phyloP scores from a whole-genome alignment of 1,284 basidiomycete species.

The Moesziomyces aphidis region DNA sequence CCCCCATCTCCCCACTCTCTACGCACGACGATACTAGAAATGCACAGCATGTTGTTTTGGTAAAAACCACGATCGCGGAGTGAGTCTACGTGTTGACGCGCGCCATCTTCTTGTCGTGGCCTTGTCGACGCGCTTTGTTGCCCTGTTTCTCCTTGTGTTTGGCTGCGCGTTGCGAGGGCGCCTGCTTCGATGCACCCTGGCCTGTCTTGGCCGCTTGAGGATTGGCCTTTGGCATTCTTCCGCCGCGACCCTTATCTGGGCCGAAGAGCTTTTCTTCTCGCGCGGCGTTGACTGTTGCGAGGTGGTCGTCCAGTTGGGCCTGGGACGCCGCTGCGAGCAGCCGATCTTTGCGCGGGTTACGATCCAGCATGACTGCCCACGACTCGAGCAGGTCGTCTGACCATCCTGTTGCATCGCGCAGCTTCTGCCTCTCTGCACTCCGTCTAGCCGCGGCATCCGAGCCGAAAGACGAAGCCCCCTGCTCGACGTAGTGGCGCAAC shows the following conservation, averaged over 20 bases:
- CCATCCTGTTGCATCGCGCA: conserved; percentile 36
- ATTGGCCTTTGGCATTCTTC: conserved; percentile 17
- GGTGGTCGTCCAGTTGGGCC: conserved; percentile 22
- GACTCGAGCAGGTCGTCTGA: conserved; percentile 55
- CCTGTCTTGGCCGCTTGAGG: neutral
- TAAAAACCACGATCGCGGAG: no score
- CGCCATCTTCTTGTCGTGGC: conserved; percentile 50
- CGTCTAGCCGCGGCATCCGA: conserved; percentile 26
- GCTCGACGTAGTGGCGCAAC: conserved; percentile 31
- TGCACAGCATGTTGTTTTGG: no score
- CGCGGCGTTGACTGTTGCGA: conserved; percentile 2
- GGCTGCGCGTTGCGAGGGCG: conserved; percentile 17
- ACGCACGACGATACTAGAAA: neutral
- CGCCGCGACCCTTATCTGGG: conserved; percentile 49
- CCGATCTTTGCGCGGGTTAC: conserved; percentile 52
- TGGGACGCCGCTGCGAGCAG: conserved; percentile 47
- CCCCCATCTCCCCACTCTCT: conserved; percentile 2
- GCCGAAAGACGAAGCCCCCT: conserved; percentile 26
- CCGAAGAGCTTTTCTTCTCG: conserved; percentile 16
- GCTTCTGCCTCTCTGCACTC: conserved; percentile 12
- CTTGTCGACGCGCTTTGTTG: conserved; percentile 39
- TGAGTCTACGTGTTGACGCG: conserved; percentile 13
- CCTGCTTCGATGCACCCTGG: neutral
- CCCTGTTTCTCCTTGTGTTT: conserved; percentile 52
- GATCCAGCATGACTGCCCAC: conserved; percentile 56